Evolutionary conservation across 495 filamentous ascomycete genomes (phyloP).

Genomic region (Penicillium atrosanguineum): DNA sequence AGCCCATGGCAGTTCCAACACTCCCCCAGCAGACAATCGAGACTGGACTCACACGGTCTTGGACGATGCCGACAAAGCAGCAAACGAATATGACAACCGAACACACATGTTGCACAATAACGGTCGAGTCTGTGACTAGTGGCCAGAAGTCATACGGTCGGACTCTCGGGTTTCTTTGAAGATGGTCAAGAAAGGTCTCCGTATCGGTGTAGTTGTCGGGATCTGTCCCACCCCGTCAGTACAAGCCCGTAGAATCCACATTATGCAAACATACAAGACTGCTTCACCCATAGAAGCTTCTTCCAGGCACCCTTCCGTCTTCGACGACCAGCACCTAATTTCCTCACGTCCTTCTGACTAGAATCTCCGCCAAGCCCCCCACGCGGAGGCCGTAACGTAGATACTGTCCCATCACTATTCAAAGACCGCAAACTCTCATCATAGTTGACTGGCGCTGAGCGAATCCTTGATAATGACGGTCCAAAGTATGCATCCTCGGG

Average conservation of each 20-base stretch:
- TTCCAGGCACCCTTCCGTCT: constrained; percentile 74
- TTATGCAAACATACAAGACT: constrained; percentile 66
- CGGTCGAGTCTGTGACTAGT: constrained; percentile 88
- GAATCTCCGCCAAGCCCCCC: constrained; percentile 28
- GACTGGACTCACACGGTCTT: constrained; percentile 79
- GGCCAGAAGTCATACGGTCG: constrained; percentile 98
- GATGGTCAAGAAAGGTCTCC: constrained; percentile 89
- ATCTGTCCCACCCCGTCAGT: constrained; percentile 51
- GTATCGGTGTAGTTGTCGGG: constrained; percentile 99
- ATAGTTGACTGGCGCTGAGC: constrained; percentile 41
- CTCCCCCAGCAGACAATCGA: constrained; percentile 83
- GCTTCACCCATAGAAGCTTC: constrained; percentile 97
- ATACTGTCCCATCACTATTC: constrained; percentile 30
- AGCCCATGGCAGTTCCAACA: constrained; percentile 79
- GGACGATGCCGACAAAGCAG: constrained; percentile 87
- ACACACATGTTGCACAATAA: constrained; percentile 95
- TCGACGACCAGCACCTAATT: constrained; percentile 58
- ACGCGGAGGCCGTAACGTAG: constrained; percentile 38
- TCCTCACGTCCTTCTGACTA: constrained; percentile 41
- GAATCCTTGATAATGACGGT: constrained; percentile 54
- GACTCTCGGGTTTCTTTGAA: constrained; percentile 92
- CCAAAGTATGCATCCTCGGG: constrained; percentile 81
- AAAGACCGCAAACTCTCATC: constrained; percentile 35
- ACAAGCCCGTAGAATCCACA: not conserved
- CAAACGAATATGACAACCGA: constrained; percentile 92